Conservation (phyloP, 148 eudicot genomes). For the Selenicereus undatus region DNA sequence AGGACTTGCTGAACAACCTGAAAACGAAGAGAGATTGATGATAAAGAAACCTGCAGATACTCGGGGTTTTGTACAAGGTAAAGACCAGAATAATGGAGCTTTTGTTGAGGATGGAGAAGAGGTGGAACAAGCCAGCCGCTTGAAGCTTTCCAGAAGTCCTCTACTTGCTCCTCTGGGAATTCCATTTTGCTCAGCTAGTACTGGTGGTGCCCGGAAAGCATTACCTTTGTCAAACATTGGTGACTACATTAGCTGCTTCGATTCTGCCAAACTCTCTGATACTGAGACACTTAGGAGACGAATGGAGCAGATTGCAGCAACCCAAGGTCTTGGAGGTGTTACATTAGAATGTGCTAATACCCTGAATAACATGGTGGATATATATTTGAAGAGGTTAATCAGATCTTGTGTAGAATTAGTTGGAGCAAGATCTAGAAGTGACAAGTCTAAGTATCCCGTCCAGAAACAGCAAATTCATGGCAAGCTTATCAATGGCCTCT, state of each 20-base stretch:
- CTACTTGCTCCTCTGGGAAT: slow-evolving; percentile 56
- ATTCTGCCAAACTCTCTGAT: slow-evolving; percentile 36
- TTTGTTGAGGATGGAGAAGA: slow-evolving; percentile 37
- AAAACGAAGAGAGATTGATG: slow-evolving; percentile 25
- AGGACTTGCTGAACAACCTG: slow-evolving; percentile 42
- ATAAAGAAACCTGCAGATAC: slow-evolving; percentile 25
- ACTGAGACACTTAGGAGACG: slow-evolving; percentile 36
- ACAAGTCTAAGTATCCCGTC: slow-evolving; percentile 21
- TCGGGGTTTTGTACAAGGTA: slow-evolving; percentile 21
- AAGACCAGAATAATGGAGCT: slow-evolving; percentile 28
- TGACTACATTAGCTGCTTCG: slow-evolving; percentile 33
- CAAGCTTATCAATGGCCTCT: slow-evolving; percentile 43
- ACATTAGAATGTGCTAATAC: slow-evolving; percentile 49
- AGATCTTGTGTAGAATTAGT: slow-evolving; percentile 52
- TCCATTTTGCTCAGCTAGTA: slow-evolving; percentile 45
- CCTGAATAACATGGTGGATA: slow-evolving; percentile 53
- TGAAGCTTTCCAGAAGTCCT: slow-evolving; percentile 33
- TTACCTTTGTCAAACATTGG: slow-evolving; percentile 28
- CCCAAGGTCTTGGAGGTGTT: slow-evolving; percentile 54
- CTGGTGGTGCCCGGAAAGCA: slow-evolving; percentile 47
- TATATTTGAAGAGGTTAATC: slow-evolving; percentile 52
- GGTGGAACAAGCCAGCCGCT: slow-evolving; percentile 30
- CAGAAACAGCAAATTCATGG: slow-evolving; percentile 38
- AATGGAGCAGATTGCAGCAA: slow-evolving; percentile 53
- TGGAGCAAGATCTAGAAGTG: slow-evolving; percentile 39